phyloP scores from a whole-genome alignment of 2,329 filamentous ascomycete genomes.

The Teratosphaeria nubilosa region DNA sequence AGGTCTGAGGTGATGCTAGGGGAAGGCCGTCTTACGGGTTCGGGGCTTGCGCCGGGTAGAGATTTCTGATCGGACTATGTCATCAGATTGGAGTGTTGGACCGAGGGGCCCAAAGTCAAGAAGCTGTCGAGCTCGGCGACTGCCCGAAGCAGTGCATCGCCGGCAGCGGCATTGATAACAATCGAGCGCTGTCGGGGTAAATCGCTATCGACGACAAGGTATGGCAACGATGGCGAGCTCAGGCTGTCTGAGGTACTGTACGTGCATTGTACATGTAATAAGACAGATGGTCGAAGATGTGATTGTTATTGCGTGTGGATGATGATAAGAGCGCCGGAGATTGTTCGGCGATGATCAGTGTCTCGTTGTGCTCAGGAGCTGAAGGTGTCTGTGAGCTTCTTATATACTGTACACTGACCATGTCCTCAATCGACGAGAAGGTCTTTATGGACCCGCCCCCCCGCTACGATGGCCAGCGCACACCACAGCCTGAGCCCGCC shows the following conservation, averaged over 20 bases:
- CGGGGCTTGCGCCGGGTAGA: neutral
- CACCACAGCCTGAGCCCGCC: constrained; percentile 5
- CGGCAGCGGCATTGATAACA: neutral
- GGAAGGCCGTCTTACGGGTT: neutral
- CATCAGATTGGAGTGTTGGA: neutral
- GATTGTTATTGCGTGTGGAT: no score
- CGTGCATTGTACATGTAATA: neutral
- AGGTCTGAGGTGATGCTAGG: no score
- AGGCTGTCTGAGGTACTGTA: neutral
- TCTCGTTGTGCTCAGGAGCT: neutral
- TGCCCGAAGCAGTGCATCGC: neutral
- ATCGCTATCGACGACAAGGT: neutral
- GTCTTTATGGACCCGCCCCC: constrained; percentile 34
- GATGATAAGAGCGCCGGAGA: neutral
- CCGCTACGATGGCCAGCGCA: constrained; percentile 29
- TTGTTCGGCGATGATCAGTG: neutral
- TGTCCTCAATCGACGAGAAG: constrained; percentile 21
- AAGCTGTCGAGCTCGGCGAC: neutral
- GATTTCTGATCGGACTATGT: neutral
- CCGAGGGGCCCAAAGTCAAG: neutral
- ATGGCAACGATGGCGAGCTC: neutral
- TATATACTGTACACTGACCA: neutral
- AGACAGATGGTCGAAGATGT: no score
- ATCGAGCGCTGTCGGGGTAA: neutral
- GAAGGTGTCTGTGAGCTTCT: neutral